These are phyloP conservation scores for Ophiostoma ulmi DNA, from an alignment of 2,329 filamentous ascomycete genomes.

Conservation along the genomic window DNA sequence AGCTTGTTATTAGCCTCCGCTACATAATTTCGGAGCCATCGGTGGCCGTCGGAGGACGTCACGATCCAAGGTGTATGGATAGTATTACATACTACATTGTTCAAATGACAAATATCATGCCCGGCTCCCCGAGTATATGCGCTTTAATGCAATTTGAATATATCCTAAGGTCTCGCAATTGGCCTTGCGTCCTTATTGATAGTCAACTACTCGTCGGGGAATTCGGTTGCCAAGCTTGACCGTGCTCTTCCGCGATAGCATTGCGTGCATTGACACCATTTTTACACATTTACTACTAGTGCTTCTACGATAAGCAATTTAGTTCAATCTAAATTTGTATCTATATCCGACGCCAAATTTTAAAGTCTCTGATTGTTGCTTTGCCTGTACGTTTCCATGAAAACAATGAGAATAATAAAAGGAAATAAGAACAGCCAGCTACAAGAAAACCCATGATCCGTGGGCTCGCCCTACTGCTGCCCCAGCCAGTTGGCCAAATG, in stretches of 20 bases:
- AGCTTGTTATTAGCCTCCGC: neutral
- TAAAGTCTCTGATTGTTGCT: neutral
- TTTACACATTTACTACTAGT: neutral
- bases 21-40: slow-evolving; percentile 8
- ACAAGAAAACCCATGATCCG: neutral
- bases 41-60: neutral
- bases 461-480: neutral
- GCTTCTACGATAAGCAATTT: neutral
- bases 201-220: neutral
- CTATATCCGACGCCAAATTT: neutral
- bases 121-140: neutral
- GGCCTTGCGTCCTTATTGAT: too few relatives aligned
- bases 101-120: neutral
- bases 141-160: too few relatives aligned
- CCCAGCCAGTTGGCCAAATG: neutral
- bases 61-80: neutral
- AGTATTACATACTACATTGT: neutral
- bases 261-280: neutral
- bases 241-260: neutral
- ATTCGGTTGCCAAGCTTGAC: neutral
- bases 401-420: neutral
- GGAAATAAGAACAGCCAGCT: neutral
- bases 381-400: too few relatives aligned
- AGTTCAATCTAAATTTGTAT: neutral
- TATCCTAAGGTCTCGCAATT: neutral